phyloP scores from a whole-genome alignment of 306 rosid species.

The Acacia crassicarpa region DNA sequence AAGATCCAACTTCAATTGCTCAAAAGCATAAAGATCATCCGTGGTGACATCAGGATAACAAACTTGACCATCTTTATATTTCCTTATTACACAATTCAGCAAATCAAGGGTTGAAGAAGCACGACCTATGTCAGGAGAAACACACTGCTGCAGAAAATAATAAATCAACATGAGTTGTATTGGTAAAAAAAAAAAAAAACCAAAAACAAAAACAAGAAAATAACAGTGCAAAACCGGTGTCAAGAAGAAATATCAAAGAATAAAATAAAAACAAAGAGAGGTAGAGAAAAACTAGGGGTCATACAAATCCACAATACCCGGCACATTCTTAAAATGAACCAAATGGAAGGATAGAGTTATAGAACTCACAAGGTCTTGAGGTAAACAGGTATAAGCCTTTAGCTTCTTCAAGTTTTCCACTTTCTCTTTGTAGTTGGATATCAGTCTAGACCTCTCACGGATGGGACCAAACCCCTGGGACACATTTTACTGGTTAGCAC shows the following conservation, averaged over 20 bases:
- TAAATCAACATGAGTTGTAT: slow-evolving; percentile 2
- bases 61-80: slow-evolving; percentile 44
- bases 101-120: slow-evolving; percentile 56
- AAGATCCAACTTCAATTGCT: slow-evolving; percentile 48
- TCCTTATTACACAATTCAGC: slow-evolving; percentile 47
- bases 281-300: not conserved
- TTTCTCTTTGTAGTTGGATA: slow-evolving; percentile 45
- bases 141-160: slow-evolving; percentile 39
- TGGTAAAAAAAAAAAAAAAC: not conserved
- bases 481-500: slow-evolving; percentile 8
- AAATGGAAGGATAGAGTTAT: not conserved
- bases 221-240: not conserved
- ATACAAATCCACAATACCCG: not conserved
- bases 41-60: slow-evolving; percentile 34
- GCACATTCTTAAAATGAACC: not conserved
- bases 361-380: slow-evolving; percentile 54
- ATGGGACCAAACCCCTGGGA: slow-evolving; percentile 80
- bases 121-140: slow-evolving; percentile 75
- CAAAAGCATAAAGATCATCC: slow-evolving; percentile 48
- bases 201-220: not conserved
- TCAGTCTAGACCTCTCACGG: slow-evolving; percentile 74
- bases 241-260: slow-evolving; percentile 5
- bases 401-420: slow-evolving; percentile 53
- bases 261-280: not conserved
- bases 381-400: slow-evolving; percentile 42